Base-by-base conservation (phyloP, 441 rosid genomes). In the Biscutella laevigata region DNA sequence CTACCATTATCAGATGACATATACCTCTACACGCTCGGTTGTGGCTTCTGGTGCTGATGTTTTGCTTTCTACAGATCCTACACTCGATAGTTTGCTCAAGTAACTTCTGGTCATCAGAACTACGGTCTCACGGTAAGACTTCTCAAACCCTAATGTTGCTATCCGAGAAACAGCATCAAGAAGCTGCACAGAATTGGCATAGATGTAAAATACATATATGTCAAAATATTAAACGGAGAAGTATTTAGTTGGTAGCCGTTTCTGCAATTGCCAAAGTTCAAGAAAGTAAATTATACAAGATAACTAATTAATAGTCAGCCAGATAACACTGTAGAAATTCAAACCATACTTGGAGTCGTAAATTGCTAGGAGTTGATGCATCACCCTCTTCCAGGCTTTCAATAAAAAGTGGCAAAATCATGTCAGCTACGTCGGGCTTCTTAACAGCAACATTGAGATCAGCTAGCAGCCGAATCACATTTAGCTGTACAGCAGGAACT, bases 351-450 rank as follows among this genome's bases (percentile, higher is more conserved):
- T 88, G 81, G 59, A 92, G 86, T 64, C 95, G 83, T 66, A 92
- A 70, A 72, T 74, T 70, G 71, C 99, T 75, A 68, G 99, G 90
- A 74, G 78, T 57, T 27, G 89, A 75, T 73, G 95, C 95, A 71
- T 88, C 99, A 38, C 99, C 97, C 90, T 88, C 99, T 77, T 92
- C 99, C 66, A 92, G 75, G 66, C 77, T 86, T 82, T 92, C 99
- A 69, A 92, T 74, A 75, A 84, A 92, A 67, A 86, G 94, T 5
- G 99, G 97, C 71, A 92, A 73, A 64, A 92, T 83, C 97, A 88
- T 84, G 80, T 92, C 97, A 27, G 91, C 92, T 66, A 86, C 88
- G 69, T 86, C 97, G 48, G 95, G 77, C 78, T 84, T 92, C 72
- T 76, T 75, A 64, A 89, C 88, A 59, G 86, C 80, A 55, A 84